Evolutionary conservation across 371 early-diverging fungal genomes (phyloP).

Genomic region (Choanephora cucurbitarum): DNA sequence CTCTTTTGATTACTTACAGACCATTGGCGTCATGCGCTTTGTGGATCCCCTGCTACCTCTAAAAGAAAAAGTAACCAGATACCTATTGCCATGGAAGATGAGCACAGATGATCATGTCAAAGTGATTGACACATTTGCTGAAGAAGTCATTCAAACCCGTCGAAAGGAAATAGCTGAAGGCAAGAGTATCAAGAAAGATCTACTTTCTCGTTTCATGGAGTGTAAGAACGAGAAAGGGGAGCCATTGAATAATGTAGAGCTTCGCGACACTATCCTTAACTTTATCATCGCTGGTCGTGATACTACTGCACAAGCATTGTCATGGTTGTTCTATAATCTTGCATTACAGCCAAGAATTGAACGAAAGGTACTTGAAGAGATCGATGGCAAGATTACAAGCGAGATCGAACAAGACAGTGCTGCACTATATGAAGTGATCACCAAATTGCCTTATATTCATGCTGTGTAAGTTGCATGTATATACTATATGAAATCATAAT

Average conservation of each 20-base stretch:
- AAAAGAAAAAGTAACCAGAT: constrained; percentile 30
- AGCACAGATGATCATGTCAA: constrained; percentile 31
- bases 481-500: no score
- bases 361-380: constrained; percentile 49
- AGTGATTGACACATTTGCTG: constrained; percentile 47
- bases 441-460: constrained; percentile 21
- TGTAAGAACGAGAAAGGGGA: constrained; percentile 41
- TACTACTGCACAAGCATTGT: constrained; percentile 73
- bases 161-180: constrained; percentile 27
- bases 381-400: constrained; percentile 32
- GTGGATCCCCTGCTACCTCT: constrained; percentile 39
- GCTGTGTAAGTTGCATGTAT: constrained; percentile 52
- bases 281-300: constrained; percentile 66
- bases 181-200: constrained; percentile 26
- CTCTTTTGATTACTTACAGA: constrained; percentile 55
- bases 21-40: constrained; percentile 24
- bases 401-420: constrained; percentile 32
- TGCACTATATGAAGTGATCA: constrained; percentile 52
- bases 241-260: constrained; percentile 37
- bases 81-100: constrained; percentile 34
- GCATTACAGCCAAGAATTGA: constrained; percentile 45
- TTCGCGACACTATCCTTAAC: constrained; percentile 55
- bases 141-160: constrained; percentile 43
- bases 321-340: constrained; percentile 66
- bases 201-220: constrained; percentile 41